These are phyloP conservation scores for Fusarium drepaniforme DNA, from an alignment of 2,329 filamentous ascomycete species.

Conservation along the genomic window DNA sequence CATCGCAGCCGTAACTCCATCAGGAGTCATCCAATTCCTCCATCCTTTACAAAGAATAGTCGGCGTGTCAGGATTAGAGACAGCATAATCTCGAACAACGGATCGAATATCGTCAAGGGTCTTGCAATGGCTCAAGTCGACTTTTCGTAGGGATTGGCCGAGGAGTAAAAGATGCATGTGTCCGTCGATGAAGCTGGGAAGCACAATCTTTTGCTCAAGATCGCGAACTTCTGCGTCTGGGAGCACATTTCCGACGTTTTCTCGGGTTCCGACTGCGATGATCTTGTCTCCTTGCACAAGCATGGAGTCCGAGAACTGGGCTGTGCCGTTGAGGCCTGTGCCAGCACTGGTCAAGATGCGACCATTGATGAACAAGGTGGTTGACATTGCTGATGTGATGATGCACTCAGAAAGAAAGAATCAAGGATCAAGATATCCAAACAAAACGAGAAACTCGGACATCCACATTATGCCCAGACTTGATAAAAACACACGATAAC, in stretches of 20 bases:
- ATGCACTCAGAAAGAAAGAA: not conserved
- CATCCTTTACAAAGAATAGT: constrained; percentile 53
- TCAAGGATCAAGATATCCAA: not conserved
- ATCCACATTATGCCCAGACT: not conserved
- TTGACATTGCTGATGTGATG: not conserved
- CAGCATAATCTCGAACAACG: not conserved
- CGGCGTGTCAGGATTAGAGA: not conserved
- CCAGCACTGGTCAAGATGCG: constrained; percentile 33
- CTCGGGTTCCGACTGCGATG: constrained; percentile 44
- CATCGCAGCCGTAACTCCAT: constrained; percentile 55
- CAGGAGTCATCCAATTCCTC: constrained; percentile 63
- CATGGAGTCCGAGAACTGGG: constrained; percentile 44
- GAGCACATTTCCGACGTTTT: constrained; percentile 10
- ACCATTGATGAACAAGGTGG: constrained; percentile 37
- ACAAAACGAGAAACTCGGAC: not conserved
- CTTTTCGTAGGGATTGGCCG: not conserved
- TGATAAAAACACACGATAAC: not conserved
- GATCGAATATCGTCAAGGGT: not conserved
- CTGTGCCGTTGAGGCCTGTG: constrained; percentile 23
- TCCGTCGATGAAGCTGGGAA: not conserved
- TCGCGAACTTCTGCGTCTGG: not conserved
- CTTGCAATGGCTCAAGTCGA: not conserved
- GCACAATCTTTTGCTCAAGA: not conserved
- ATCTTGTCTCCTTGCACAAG: constrained; percentile 48
- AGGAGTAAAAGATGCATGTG: constrained; percentile 1